Evolutionary conservation across 2,329 filamentous ascomycete species (phyloP).

Genomic region (Cucurbitaria berberidis): DNA sequence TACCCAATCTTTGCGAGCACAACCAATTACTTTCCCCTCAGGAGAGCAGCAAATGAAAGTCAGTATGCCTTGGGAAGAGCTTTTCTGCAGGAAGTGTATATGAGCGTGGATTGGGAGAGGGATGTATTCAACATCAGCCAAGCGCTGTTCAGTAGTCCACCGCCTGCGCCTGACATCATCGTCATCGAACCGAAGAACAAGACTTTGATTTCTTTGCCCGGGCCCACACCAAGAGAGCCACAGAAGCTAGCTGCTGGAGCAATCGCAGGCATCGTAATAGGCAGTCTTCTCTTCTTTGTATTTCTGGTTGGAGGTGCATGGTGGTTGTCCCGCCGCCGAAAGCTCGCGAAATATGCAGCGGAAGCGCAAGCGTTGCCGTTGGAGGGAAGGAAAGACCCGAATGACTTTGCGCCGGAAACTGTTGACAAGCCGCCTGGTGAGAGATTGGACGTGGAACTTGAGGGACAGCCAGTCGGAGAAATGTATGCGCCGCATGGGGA

Average conservation of each 20-base stretch:
- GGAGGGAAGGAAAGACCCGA: neutral
- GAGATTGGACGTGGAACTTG: constrained; percentile 3
- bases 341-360: neutral
- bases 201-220: neutral
- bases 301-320: neutral
- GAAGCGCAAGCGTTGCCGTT: neutral
- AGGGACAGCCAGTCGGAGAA: constrained; percentile 1
- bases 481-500: constrained; percentile 3
- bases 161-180: constrained; percentile 24
- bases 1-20: constrained; percentile 64
- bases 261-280: constrained; percentile 6
- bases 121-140: constrained; percentile 52
- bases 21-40: constrained; percentile 70
- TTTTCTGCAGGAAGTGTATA: constrained; percentile 69
- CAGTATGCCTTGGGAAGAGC: constrained; percentile 68
- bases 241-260: constrained; percentile 2
- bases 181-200: constrained; percentile 23
- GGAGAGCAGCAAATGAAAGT: constrained; percentile 59
- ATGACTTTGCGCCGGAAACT: neutral
- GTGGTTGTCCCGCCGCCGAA: neutral
- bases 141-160: constrained; percentile 25
- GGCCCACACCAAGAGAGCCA: neutral
- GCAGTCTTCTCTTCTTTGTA: neutral
- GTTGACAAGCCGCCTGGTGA: neutral
- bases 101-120: constrained; percentile 53